phyloP scores from a whole-genome alignment of 257 asterid species.

The Leonotis leonurus region DNA sequence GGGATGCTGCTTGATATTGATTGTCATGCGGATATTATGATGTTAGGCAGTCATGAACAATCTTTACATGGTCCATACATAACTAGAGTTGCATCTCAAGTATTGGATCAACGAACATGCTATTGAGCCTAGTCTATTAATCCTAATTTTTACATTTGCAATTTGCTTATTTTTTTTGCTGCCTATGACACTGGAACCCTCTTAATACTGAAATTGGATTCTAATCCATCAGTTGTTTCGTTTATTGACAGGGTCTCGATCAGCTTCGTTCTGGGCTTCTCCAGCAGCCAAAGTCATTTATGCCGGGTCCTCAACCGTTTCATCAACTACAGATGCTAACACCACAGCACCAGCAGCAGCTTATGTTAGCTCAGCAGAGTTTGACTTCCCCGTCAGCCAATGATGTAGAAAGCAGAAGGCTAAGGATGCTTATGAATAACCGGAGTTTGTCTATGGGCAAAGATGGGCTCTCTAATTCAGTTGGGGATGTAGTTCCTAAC shows the following conservation, averaged over 20 bases:
- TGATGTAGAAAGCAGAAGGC: slow-evolving; percentile 82
- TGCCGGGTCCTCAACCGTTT: slow-evolving; percentile 91
- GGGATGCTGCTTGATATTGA: no score
- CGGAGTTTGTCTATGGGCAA: slow-evolving; percentile 80
- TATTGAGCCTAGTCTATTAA: no score
- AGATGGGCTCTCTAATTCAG: slow-evolving; percentile 77
- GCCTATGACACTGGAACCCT: no score
- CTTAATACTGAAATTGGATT: no score
- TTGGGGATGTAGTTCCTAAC: slow-evolving; percentile 73
- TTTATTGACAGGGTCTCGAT: slow-evolving; percentile 59
- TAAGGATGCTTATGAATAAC: slow-evolving; percentile 78
- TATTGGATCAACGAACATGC: no score
- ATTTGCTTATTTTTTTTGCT: no score
- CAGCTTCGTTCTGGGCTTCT: slow-evolving; percentile 90
- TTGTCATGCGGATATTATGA: no score
- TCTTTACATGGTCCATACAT: no score
- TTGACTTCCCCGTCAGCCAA: slow-evolving; percentile 72
- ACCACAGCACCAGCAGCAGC: slow-evolving; percentile 97
- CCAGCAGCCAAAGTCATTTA: slow-evolving; percentile 87
- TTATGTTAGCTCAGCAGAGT: slow-evolving; percentile 85
- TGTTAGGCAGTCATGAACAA: no score
- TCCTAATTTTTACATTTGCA: no score
- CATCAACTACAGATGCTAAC: slow-evolving; percentile 90
- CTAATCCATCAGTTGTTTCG: not conserved
- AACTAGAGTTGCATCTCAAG: no score